Evolutionary conservation across 2,329 filamentous ascomycete genomes (phyloP), one percentile per base, ranked within the genome.

Genomic region (Arthroderma sp.): DNA sequence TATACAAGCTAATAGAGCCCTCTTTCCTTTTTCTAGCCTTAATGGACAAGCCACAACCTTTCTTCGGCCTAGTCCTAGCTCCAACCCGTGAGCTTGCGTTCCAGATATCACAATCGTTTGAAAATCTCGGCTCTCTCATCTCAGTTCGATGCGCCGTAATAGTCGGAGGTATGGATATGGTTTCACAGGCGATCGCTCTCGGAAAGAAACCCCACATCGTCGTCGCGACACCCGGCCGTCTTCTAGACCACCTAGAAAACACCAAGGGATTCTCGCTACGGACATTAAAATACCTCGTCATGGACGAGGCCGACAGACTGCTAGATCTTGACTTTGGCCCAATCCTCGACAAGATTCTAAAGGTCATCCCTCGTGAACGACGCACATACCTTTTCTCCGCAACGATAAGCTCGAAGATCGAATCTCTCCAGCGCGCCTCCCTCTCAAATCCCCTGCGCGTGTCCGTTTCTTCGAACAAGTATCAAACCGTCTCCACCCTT

Each of bases 171-270:
- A 80, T 96, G 72, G 89, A 96, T 52, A 95, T 95, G 85, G 84
- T 95, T 1, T 77, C 85, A 0, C 91, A 98, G 61, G 67, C 83
- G 1, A 93, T 98, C 51, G 83, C 88, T 0, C 75, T 98, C 0
- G 86, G 84, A n/a, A 95, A 94, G 73, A 89, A 89, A 55, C 91
- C 91, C 5, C 91, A 98, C 57, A 81, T 98, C 27, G 72, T 96
- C 22, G 88, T 96, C 34, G 89, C 89, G 0, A 95, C 89, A 0
- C 89, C 89, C 0, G 89, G 88, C 43, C 78, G 89, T 46, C 69
- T 95, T 22, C 71, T 95, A 4, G 91, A 96, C 57, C 91, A 98
- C 55, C 69, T 96, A 6, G 87, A 96, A 61, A 94, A 94, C 65
- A 98, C 91, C 2, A 95, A 94, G 63, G 89, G 91, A 7, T 96